Percentiles rank a stretch among this genome's conserved stretches.
Conservation (phyloP, 371 early-diverging fungal species). For the Rhizopus microsporus region DNA sequence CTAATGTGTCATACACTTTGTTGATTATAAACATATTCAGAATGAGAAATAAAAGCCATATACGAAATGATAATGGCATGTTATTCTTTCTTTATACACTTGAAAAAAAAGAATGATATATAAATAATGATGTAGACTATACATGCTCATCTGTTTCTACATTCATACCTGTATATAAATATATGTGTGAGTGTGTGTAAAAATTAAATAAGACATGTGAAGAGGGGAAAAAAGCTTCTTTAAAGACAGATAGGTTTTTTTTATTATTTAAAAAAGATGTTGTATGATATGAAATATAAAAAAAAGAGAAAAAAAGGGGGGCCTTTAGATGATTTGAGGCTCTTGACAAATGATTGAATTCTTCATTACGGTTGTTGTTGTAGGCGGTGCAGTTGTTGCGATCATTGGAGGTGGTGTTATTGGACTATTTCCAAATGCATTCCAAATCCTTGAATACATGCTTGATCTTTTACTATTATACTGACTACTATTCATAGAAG, state of each 20-base stretch:
- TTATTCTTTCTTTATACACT: no score
- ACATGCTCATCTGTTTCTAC: no score
- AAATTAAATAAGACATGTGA: no score
- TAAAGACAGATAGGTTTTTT: slow-evolving; percentile 10
- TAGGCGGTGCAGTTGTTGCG: not conserved
- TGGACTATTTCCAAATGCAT: slow-evolving; percentile 26
- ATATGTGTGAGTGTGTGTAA: no score
- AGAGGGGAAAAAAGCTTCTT: no score
- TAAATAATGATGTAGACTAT: no score
- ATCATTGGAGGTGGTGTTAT: not conserved
- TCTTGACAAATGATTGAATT: slow-evolving; percentile 24
- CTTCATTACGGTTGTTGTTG: slow-evolving; percentile 1
- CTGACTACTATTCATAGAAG: slow-evolving; percentile 32
- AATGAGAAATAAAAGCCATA: no score
- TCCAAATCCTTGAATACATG: slow-evolving; percentile 50
- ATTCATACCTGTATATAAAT: no score
- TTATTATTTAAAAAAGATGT: not conserved
- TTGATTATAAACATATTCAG: no score
- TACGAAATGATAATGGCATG: no score
- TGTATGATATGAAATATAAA: not conserved
- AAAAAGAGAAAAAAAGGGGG: slow-evolving; percentile 5
- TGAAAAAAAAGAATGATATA: no score
- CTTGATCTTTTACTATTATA: slow-evolving; percentile 46
- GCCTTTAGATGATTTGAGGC: slow-evolving; percentile 18
- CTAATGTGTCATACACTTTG: no score